These are phyloP conservation scores for Corylus avellana DNA, from an alignment of 306 rosid genomes.

Conservation along the genomic window DNA sequence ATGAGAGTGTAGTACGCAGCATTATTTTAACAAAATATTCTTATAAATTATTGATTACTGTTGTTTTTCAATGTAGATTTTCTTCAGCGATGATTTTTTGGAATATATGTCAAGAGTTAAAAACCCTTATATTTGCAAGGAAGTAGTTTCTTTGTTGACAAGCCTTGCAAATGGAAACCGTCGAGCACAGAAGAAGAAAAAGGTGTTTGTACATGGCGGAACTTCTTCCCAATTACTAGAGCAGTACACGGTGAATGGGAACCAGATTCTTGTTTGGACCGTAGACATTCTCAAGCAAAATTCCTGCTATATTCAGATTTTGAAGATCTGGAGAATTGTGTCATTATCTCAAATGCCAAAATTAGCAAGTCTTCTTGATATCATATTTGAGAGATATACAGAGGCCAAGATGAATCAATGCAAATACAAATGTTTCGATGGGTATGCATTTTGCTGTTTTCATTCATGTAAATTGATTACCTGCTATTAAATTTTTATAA, in stretches of 20 bases:
- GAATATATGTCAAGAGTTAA: background rate
- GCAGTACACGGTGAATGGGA: conserved; percentile 23
- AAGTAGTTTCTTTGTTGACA: background rate
- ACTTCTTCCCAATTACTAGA: conserved; percentile 32
- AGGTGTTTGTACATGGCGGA: background rate
- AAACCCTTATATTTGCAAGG: background rate
- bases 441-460: conserved; percentile 13
- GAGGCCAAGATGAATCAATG: conserved; percentile 18
- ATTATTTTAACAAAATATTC: too few species aligned
- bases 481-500: background rate
- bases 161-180: conserved; percentile 14
- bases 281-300: conserved; percentile 26
- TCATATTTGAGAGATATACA: conserved; percentile 9
- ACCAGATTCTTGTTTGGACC: conserved; percentile 33
- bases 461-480: background rate
- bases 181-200: background rate
- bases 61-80: background rate
- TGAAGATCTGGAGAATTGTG: conserved; percentile 35
- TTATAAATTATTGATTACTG: background rate
- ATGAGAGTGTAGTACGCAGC: too few species aligned
- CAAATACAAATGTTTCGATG: conserved; percentile 17
- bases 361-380: conserved; percentile 24
- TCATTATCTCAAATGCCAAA: background rate
- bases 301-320: conserved; percentile 19
- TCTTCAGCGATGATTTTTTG: conserved; percentile 2